These are phyloP conservation scores for Ostreobium quekettii DNA, from an alignment of 139 green algal species.

Conservation along the genomic window DNA sequence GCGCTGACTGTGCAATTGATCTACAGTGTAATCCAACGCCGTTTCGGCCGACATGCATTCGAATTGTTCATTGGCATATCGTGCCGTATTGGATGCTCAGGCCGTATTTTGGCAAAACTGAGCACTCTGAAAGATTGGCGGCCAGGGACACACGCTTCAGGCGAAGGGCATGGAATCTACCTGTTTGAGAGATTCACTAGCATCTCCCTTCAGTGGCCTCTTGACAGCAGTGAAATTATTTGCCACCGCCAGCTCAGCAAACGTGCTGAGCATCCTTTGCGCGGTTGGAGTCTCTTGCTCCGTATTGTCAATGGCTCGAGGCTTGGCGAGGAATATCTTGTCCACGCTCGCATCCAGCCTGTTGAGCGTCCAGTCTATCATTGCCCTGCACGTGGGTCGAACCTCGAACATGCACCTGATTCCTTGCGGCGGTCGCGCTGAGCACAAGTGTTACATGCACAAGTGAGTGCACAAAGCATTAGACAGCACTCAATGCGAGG, in stretches of 20 bases:
- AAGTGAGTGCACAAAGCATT: no score
- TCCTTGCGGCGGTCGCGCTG: no score
- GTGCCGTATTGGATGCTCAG: no score
- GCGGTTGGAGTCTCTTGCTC: slow-evolving; percentile 7
- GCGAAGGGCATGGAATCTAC: background rate
- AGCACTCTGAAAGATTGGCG: background rate
- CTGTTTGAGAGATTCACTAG: background rate
- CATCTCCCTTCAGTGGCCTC: slow-evolving; percentile 7
- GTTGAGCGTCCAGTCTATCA: background rate
- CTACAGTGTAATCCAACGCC: no score
- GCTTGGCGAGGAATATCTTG: slow-evolving; percentile 14
- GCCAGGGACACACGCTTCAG: background rate
- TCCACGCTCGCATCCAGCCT: background rate
- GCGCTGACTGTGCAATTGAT: no score
- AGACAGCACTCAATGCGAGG: no score
- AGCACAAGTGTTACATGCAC: no score
- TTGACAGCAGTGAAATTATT: background rate
- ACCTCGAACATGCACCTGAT: slow-evolving; percentile 18
- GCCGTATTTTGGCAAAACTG: background rate
- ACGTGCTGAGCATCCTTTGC: slow-evolving; percentile 4
- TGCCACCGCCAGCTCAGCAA: background rate
- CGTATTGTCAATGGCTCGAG: slow-evolving; percentile 13
- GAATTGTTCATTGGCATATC: no score
- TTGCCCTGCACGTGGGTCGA: background rate
- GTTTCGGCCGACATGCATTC: no score